Conservation (phyloP, 164 flowering plant species). For the Protea cynaroides region DNA sequence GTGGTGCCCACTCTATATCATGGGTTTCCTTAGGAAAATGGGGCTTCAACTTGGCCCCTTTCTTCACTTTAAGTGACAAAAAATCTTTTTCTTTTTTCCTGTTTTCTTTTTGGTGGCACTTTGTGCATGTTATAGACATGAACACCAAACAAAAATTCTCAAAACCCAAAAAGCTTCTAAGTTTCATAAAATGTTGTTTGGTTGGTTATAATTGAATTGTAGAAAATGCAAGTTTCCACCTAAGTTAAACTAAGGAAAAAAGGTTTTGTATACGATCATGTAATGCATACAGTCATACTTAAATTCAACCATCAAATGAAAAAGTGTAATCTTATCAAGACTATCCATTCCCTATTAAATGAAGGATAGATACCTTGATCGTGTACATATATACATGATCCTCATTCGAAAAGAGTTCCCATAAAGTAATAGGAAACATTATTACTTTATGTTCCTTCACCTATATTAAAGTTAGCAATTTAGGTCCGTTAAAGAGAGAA, state of each 20-base stretch:
- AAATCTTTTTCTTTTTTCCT: slow-evolving; percentile 18
- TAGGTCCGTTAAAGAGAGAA: neutral
- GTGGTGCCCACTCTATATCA: neutral
- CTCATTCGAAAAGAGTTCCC: too few relatives aligned
- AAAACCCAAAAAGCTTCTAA: slow-evolving; percentile 13
- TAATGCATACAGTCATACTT: too few relatives aligned
- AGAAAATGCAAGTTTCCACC: slow-evolving; percentile 31
- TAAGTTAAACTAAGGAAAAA: slow-evolving; percentile 7
- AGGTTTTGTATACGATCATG: too few relatives aligned
- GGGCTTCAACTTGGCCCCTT: slow-evolving; percentile 8
- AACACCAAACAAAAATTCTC: slow-evolving; percentile 23
- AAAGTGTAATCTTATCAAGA: too few relatives aligned
- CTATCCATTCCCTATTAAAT: too few relatives aligned
- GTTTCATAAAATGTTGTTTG: slow-evolving; percentile 38
- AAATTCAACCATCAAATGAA: too few relatives aligned
- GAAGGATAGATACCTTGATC: too few relatives aligned
- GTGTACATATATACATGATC: too few relatives aligned
- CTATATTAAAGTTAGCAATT: slow-evolving; percentile 20
- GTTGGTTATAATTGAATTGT: slow-evolving; percentile 42
- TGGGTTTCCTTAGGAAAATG: slow-evolving; percentile 12
- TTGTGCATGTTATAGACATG: slow-evolving; percentile 21
- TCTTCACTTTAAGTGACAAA: slow-evolving; percentile 31
- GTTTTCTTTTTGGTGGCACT: slow-evolving; percentile 18
- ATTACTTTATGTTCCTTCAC: slow-evolving; percentile 6
- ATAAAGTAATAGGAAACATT: too few relatives aligned